Evolutionary conservation across 352 stramenopile genomes (phyloP).

Genomic region (Phytophthora fragariaefolia): DNA sequence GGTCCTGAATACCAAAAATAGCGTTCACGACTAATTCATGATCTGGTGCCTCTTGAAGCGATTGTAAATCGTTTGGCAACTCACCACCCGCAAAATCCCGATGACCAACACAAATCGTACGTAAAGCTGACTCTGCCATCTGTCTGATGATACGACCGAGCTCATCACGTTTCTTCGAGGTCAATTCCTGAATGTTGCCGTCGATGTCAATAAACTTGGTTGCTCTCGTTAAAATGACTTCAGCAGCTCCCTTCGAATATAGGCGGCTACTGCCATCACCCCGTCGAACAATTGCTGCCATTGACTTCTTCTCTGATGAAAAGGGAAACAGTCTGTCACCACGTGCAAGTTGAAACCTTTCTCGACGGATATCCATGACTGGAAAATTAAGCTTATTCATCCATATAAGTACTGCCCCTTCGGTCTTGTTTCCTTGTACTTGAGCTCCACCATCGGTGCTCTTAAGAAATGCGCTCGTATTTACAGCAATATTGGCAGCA

Average conservation of each 20-base stretch:
- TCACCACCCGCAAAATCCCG: constrained; percentile 65
- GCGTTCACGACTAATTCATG: constrained; percentile 82
- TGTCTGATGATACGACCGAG: constrained; percentile 74
- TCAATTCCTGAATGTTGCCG: constrained; percentile 55
- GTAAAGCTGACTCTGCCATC: constrained; percentile 86
- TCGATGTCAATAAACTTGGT: constrained; percentile 78
- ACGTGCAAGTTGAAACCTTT: constrained; percentile 57
- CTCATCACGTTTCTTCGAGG: constrained; percentile 64
- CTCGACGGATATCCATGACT: constrained; percentile 65
- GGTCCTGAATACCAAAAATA: constrained; percentile 97
- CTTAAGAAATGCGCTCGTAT: constrained; percentile 81
- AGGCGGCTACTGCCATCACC: constrained; percentile 47
- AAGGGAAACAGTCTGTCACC: constrained; percentile 80
- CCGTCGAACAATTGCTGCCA: constrained; percentile 67
- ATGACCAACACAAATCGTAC: constrained; percentile 90
- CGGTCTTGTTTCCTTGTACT: constrained; percentile 86
- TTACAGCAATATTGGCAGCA: constrained; percentile 66
- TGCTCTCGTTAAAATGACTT: constrained; percentile 68
- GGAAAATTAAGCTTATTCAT: constrained; percentile 65
- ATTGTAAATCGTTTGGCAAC: constrained; percentile 69
- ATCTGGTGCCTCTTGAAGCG: constrained; percentile 66
- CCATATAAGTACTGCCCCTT: constrained; percentile 83
- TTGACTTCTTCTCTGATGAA: constrained; percentile 86
- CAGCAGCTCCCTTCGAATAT: constrained; percentile 79
- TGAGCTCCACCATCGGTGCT: constrained; percentile 41